Percentiles rank a stretch among this genome's conserved stretches.
Conservation (phyloP, 2,329 filamentous ascomycete genomes). For the Alternaria arbusti region DNA sequence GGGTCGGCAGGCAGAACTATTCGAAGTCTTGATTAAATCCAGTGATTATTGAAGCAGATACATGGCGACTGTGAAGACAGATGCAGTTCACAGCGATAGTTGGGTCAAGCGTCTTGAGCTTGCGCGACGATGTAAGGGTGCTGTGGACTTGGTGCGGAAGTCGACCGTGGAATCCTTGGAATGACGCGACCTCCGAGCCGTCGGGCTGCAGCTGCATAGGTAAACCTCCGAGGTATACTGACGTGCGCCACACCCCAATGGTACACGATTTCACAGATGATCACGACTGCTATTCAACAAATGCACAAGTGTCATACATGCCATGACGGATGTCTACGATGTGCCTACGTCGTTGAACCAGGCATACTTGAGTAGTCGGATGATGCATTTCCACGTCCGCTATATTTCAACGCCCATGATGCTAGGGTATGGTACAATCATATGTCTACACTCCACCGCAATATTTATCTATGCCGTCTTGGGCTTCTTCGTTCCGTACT, state of each 20-base stretch:
- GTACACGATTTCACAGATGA: neutral
- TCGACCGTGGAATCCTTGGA: conserved; percentile 11
- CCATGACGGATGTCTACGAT: neutral
- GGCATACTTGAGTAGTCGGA: neutral
- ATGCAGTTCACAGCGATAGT: neutral
- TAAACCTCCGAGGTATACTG: neutral
- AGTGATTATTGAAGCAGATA: neutral
- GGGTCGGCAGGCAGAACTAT: neutral
- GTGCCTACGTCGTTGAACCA: neutral
- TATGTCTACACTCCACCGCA: conserved; percentile 20
- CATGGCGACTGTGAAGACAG: conserved; percentile 5
- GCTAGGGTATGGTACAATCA: conserved; percentile 36
- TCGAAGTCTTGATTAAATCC: neutral
- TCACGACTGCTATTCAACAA: neutral
- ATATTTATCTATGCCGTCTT: conserved; percentile 60
- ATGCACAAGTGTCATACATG: neutral
- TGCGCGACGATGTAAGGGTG: neutral
- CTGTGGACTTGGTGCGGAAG: conserved; percentile 4
- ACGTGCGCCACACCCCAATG: neutral
- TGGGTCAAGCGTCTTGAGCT: neutral
- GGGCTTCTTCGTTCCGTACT: conserved; percentile 98
- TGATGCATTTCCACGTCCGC: neutral
- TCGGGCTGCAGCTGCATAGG: neutral
- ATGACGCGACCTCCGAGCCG: conserved; percentile 11
- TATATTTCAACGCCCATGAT: conserved; percentile 30